Conservation (phyloP, 2,329 filamentous ascomycete genomes). For the Dothistroma pini region DNA sequence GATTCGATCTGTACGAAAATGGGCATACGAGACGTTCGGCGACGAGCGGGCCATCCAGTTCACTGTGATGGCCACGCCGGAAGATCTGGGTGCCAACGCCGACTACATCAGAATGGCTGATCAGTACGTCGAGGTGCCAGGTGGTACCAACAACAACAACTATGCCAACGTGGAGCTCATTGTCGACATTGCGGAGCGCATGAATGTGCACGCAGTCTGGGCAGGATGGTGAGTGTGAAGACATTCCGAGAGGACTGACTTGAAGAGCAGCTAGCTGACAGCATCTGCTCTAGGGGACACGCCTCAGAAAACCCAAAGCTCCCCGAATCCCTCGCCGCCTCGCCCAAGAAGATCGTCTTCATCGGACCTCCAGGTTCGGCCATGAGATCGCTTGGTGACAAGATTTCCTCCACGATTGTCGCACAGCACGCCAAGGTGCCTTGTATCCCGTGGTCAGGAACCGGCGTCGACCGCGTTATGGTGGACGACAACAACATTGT, state of each 20-base stretch:
- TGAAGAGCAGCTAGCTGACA: slow-evolving; percentile 22
- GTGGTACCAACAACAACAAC: slow-evolving; percentile 99
- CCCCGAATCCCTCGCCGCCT: slow-evolving; percentile 91
- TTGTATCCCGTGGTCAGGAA: slow-evolving; percentile 99
- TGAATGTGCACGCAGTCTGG: slow-evolving; percentile 98
- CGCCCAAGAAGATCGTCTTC: slow-evolving; percentile 98
- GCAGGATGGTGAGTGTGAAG: slow-evolving; percentile 75
- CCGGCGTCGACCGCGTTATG: slow-evolving; percentile 76
- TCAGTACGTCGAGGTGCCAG: slow-evolving; percentile 98
- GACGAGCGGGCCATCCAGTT: slow-evolving; percentile 98
- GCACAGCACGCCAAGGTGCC: slow-evolving; percentile 95
- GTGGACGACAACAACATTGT: slow-evolving; percentile 83
- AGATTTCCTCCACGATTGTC: slow-evolving; percentile 99
- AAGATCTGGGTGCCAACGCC: slow-evolving; percentile 95
- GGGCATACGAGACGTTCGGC: slow-evolving; percentile 99
- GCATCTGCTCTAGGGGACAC: slow-evolving; percentile 65
- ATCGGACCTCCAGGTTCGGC: slow-evolving; percentile 96
- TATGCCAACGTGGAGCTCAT: slow-evolving; percentile 99
- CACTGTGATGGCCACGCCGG: slow-evolving; percentile 98
- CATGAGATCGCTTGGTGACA: slow-evolving; percentile 98
- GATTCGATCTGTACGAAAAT: slow-evolving; percentile 98
- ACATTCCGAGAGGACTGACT: neutral
- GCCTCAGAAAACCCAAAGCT: slow-evolving; percentile 98
- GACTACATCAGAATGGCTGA: slow-evolving; percentile 99
- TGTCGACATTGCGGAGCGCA: slow-evolving; percentile 96